These are phyloP conservation scores for Phialophora expanda DNA, from an alignment of 2,329 filamentous ascomycete species.

Conservation along the genomic window DNA sequence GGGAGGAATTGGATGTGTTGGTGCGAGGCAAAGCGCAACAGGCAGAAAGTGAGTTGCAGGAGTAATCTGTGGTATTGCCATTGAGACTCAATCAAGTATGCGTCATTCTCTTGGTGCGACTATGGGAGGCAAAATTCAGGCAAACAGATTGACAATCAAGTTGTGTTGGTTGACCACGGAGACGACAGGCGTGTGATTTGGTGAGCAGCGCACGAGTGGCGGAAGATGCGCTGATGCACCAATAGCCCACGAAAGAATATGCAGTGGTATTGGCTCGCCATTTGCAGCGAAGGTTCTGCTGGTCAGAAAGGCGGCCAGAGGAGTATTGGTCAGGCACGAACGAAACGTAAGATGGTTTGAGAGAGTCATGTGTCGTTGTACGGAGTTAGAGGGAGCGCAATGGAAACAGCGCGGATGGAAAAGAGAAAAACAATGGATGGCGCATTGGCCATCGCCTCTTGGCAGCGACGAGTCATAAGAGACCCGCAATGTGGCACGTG, in stretches of 20 bases:
- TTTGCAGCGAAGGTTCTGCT: background rate
- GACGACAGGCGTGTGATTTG: slow-evolving; percentile 21
- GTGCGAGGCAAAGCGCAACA: slow-evolving; percentile 9
- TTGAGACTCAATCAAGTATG: slow-evolving; percentile 14
- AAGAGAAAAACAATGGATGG: background rate
- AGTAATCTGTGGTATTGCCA: slow-evolving; percentile 15
- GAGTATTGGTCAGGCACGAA: slow-evolving; percentile 2
- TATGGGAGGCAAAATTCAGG: slow-evolving; percentile 30
- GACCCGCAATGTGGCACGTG: background rate
- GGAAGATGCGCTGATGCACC: slow-evolving; percentile 3
- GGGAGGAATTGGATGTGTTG: background rate
- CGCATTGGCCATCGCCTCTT: background rate
- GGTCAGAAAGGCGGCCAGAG: background rate
- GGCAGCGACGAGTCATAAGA: background rate
- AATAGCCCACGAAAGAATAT: background rate
- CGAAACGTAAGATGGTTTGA: background rate
- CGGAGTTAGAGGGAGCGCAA: background rate
- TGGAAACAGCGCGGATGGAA: background rate
- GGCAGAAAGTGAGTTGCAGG: slow-evolving; percentile 14
- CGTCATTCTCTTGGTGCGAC: slow-evolving; percentile 23
- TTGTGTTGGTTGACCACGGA: slow-evolving; percentile 1
- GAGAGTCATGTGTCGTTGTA: slow-evolving; percentile 2
- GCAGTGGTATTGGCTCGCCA: background rate
- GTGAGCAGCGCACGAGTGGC: slow-evolving; percentile 18
- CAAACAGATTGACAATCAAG: slow-evolving; percentile 27